Evolutionary conservation across 169 alveolate species (phyloP).

Genomic region (Cryptosporidium parvum): DNA sequence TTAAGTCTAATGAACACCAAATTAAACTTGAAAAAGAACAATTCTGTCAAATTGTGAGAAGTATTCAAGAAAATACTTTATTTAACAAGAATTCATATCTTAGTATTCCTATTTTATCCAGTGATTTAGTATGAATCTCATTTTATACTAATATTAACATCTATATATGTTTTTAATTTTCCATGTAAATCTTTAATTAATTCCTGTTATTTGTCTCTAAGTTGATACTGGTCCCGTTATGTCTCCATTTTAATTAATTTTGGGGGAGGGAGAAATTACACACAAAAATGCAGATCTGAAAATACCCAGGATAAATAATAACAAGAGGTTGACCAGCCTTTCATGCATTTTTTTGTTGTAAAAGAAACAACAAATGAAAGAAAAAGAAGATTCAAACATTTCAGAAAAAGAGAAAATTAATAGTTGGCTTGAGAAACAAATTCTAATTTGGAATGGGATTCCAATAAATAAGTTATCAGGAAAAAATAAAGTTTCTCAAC

Average conservation of each 20-base stretch:
- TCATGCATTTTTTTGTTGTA: no score
- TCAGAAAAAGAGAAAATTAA: slow-evolving; percentile 17
- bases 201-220: no score
- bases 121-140: background rate
- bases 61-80: background rate
- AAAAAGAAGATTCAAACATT: background rate
- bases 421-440: slow-evolving; percentile 22
- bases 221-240: background rate
- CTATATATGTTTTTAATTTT: no score
- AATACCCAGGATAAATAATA: no score
- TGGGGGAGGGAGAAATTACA: background rate
- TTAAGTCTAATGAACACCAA: background rate
- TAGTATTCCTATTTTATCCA: background rate
- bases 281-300: background rate
- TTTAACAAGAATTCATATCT: slow-evolving; percentile 5
- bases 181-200: background rate
- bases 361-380: background rate
- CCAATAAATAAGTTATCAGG: background rate
- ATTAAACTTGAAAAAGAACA: background rate
- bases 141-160: no score
- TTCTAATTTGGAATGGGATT: slow-evolving; percentile 19
- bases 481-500: background rate
- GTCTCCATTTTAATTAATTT: background rate
- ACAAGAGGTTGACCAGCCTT: background rate
- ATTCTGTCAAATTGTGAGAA: background rate